Percentiles rank a stretch among this genome's conserved stretches.
These are phyloP conservation scores for Hirsutella minnesotensis DNA, from an alignment of 2,329 filamentous ascomycete species.

Conservation along the genomic window DNA sequence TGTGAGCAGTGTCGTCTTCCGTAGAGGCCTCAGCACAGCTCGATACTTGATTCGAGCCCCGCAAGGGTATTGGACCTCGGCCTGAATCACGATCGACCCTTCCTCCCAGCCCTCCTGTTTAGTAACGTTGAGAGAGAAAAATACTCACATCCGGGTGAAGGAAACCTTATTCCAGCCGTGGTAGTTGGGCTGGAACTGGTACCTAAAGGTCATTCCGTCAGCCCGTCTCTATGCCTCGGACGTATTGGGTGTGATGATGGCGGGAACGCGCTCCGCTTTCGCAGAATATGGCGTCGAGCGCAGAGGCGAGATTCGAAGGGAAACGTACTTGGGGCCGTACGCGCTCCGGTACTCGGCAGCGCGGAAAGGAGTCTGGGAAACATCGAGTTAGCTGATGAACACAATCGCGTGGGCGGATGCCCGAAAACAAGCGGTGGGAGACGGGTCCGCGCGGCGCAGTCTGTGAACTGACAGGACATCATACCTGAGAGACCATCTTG, in stretches of 20 bases:
- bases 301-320: neutral
- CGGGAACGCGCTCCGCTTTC: neutral
- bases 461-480: conserved; percentile 7
- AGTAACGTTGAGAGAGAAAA: neutral
- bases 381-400: neutral
- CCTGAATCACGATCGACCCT: too few species aligned
- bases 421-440: neutral
- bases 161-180: conserved; percentile 33
- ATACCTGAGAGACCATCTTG: conserved; percentile 30
- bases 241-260: too few species aligned
- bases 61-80: too few species aligned
- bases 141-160: conserved; percentile 39
- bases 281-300: neutral
- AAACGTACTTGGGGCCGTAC: conserved; percentile 52
- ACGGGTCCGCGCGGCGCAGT: neutral
- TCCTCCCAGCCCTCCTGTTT: too few species aligned
- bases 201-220: conserved; percentile 31
- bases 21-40: too few species aligned
- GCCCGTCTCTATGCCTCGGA: conserved; percentile 2
- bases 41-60: too few species aligned
- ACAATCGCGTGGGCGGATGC: neutral
- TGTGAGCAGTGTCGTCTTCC: too few species aligned
- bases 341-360: conserved; percentile 45
- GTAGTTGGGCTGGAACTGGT: conserved; percentile 45
- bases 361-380: conserved; percentile 32